A percentile compares a stretch with the other conserved stretches of the same genome.
phyloP scores from a whole-genome alignment of 352 stramenopile genomes.

The Phytopythium sindhum region DNA sequence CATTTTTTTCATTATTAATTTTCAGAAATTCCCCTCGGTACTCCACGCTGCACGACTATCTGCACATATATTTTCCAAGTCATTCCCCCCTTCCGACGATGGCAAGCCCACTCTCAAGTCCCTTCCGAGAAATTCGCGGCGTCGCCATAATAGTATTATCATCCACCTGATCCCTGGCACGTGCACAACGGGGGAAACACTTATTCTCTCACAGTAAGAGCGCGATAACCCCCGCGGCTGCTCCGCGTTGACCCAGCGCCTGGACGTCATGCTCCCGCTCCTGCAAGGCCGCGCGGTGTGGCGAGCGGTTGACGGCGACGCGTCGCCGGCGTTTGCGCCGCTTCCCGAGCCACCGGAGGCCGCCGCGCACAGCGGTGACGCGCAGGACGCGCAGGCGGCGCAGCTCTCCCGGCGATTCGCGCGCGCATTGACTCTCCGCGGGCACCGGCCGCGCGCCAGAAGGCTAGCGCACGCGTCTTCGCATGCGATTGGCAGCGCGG shows the following conservation, averaged over 20 bases:
- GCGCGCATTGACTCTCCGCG: conserved; percentile 27
- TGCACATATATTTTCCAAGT: not conserved
- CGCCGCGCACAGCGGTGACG: not conserved
- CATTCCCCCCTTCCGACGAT: not conserved
- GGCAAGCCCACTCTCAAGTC: not conserved
- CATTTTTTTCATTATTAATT: no score
- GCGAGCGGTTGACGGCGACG: not conserved
- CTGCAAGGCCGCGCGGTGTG: not conserved
- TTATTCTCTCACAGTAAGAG: no score
- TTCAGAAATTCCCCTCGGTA: not conserved
- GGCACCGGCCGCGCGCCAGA: conserved; percentile 12
- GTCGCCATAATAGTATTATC: no score
- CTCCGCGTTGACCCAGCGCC: not conserved
- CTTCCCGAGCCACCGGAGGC: not conserved
- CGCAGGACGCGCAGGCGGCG: conserved; percentile 1
- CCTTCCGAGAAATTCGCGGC: no score
- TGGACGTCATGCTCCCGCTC: not conserved
- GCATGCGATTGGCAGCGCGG: not conserved
- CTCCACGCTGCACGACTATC: not conserved
- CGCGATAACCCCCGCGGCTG: no score
- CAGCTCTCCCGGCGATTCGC: conserved; percentile 39
- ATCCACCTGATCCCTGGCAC: no score
- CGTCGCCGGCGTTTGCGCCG: not conserved
- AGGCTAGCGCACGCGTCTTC: not conserved
- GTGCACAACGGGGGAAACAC: no score